phyloP scores from a whole-genome alignment of 2,329 filamentous ascomycete species.

The Colletotrichum chrysophilum region DNA sequence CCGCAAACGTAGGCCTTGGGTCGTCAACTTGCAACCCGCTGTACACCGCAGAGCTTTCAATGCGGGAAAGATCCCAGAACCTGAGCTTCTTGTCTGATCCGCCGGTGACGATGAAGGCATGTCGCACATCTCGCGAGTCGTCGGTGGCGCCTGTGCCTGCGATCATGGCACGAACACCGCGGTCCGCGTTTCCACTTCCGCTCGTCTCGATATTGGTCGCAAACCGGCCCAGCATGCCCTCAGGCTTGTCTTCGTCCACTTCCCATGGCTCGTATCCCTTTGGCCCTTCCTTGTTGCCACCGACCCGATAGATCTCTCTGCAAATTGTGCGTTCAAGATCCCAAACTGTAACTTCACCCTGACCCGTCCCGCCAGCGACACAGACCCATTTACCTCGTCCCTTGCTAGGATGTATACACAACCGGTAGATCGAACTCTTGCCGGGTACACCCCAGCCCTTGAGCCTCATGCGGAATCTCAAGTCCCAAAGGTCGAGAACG shows the following conservation, averaged over 20 bases:
- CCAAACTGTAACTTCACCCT: slow-evolving; percentile 93
- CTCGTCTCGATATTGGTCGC: slow-evolving; percentile 74
- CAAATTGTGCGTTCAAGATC: slow-evolving; percentile 91
- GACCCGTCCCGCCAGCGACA: slow-evolving; percentile 84
- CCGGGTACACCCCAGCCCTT: slow-evolving; percentile 89
- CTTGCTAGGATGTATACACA: slow-evolving; percentile 79
- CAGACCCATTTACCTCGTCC: slow-evolving; percentile 85
- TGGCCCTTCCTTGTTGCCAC: slow-evolving; percentile 62
- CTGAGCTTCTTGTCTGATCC: slow-evolving; percentile 90
- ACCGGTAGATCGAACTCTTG: slow-evolving; percentile 78
- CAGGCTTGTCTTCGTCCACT: slow-evolving; percentile 86
- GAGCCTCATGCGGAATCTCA: slow-evolving; percentile 89
- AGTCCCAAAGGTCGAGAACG: slow-evolving; percentile 91
- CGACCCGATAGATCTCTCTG: slow-evolving; percentile 83
- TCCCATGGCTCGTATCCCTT: slow-evolving; percentile 84
- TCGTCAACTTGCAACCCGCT: slow-evolving; percentile 78
- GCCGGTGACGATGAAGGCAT: slow-evolving; percentile 85
- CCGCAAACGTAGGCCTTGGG: slow-evolving; percentile 74
- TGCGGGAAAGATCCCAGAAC: slow-evolving; percentile 87
- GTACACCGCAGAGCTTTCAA: slow-evolving; percentile 80
- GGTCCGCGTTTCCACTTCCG: slow-evolving; percentile 59
- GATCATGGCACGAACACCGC: slow-evolving; percentile 77
- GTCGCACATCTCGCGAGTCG: slow-evolving; percentile 73
- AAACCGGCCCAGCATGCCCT: slow-evolving; percentile 86
- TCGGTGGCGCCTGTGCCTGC: slow-evolving; percentile 74